Percentiles rank a stretch among this genome's conserved stretches.
These are phyloP conservation scores for Amylocystis lapponica DNA, from an alignment of 768 basidiomycete genomes.

Conservation along the genomic window DNA sequence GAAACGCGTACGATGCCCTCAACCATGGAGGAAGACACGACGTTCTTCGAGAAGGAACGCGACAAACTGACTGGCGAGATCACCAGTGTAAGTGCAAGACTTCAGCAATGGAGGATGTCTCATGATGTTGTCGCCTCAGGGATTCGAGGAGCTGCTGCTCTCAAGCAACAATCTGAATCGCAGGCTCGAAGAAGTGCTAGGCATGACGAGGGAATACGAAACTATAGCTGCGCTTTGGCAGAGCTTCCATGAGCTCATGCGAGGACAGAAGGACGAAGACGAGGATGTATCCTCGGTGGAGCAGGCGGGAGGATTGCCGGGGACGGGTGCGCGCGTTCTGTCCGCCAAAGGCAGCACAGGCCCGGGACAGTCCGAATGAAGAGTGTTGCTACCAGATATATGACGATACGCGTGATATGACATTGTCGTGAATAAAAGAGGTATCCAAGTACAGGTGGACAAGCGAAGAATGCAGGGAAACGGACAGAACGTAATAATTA, in stretches of 20 bases:
- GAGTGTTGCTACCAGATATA: constrained; percentile 3
- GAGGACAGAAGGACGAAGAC: constrained; percentile 27
- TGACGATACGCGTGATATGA: constrained; percentile 1
- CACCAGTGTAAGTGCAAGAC: constrained; percentile 44
- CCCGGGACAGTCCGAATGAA: not conserved
- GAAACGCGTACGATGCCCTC: not conserved
- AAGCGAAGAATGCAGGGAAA: constrained; percentile 11
- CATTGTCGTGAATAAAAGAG: constrained; percentile 21
- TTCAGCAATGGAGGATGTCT: not conserved
- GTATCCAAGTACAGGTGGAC: constrained; percentile 27
- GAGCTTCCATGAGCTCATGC: constrained; percentile 75
- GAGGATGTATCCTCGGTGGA: constrained; percentile 13
- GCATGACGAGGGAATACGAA: constrained; percentile 89
- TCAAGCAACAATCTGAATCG: constrained; percentile 84
- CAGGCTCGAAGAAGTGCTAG: constrained; percentile 87
- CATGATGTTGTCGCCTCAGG: constrained; percentile 36
- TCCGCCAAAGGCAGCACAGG: constrained; percentile 17
- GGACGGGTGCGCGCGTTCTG: constrained; percentile 68
- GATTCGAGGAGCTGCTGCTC: constrained; percentile 83
- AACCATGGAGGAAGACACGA: constrained; percentile 26
- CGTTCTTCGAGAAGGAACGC: constrained; percentile 79
- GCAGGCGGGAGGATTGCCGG: constrained; percentile 43
- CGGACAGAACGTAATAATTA: constrained; percentile 22
- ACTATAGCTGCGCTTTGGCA: constrained; percentile 85
- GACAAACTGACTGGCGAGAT: constrained; percentile 72